Conservation (phyloP, 2,329 filamentous ascomycete genomes). For the Fusarium continuum region DNA sequence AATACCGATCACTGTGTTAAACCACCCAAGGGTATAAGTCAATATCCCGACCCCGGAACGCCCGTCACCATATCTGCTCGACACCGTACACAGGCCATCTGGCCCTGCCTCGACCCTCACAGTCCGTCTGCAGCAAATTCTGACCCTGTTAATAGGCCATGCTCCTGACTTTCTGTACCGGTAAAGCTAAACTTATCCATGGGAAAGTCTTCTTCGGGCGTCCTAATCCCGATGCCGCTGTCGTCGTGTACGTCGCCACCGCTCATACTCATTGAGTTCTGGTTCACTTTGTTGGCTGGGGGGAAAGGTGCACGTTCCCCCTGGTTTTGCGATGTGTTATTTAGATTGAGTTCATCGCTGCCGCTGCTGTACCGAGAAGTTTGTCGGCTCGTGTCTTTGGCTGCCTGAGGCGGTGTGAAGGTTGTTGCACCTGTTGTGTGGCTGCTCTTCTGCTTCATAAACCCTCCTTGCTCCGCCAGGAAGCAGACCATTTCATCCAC, state of each 20-base stretch:
- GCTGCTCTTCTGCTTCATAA: conserved; percentile 70
- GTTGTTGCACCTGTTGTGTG: conserved; percentile 43
- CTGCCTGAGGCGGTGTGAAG: conserved; percentile 47
- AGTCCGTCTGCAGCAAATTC: conserved; percentile 42
- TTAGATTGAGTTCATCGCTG: conserved; percentile 57
- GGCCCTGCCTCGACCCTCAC: conserved; percentile 14
- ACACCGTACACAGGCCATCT: conserved; percentile 1
- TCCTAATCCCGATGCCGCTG: conserved; percentile 77
- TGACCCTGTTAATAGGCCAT: conserved; percentile 46
- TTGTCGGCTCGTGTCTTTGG: conserved; percentile 49
- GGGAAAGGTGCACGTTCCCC: conserved; percentile 61
- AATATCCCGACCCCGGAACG: conserved; percentile 38
- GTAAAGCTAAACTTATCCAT: conserved; percentile 67
- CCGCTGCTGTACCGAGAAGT: conserved; percentile 55
- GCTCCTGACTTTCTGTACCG: conserved; percentile 48
- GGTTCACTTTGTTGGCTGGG: conserved; percentile 53
- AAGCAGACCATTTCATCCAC: conserved; percentile 94
- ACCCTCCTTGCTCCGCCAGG: conserved; percentile 89
- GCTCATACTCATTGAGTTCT: conserved; percentile 50
- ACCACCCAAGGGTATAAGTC: conserved; percentile 38
- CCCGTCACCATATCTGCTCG: conserved; percentile 22
- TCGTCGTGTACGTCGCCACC: conserved; percentile 69
- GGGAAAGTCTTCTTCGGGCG: conserved; percentile 71
- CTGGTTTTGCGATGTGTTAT: conserved; percentile 58
- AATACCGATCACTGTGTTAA: conserved; percentile 34